These are phyloP conservation scores for Rhododendron mucronatum DNA, from an alignment of 148 eudicot species.

Conservation along the genomic window DNA sequence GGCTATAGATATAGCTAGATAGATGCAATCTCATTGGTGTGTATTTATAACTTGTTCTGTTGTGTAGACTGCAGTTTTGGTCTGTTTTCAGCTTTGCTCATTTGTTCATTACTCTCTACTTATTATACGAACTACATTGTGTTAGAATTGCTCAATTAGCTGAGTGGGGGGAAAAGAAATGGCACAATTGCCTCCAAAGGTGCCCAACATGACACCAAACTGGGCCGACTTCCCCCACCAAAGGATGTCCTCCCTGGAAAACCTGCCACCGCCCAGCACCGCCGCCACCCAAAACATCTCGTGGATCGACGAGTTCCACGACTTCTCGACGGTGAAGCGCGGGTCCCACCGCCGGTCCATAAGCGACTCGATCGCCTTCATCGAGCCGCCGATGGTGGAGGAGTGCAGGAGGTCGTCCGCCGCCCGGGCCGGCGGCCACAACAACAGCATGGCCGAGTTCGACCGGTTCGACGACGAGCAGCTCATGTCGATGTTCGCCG, in stretches of 20 bases:
- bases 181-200: slow-evolving; percentile 87
- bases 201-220: slow-evolving; percentile 40
- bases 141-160: not conserved
- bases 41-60: slow-evolving; percentile 13
- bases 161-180: slow-evolving; percentile 14
- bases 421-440: not conserved
- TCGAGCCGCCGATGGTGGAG: slow-evolving; percentile 33
- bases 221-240: slow-evolving; percentile 51
- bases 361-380: slow-evolving; percentile 69
- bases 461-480: slow-evolving; percentile 80
- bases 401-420: slow-evolving; percentile 29
- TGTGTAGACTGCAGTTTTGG: slow-evolving; percentile 12
- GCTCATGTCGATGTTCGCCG: slow-evolving; percentile 77
- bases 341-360: slow-evolving; percentile 58
- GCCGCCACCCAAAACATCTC: slow-evolving; percentile 19
- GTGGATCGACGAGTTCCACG: slow-evolving; percentile 79
- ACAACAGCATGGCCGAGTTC: slow-evolving; percentile 24
- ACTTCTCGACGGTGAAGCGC: slow-evolving; percentile 60
- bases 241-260: slow-evolving; percentile 29
- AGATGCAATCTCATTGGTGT: not conserved
- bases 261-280: slow-evolving; percentile 11
- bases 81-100: not conserved
- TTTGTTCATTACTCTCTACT: not conserved
- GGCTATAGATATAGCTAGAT: not conserved
- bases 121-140: not conserved